Conservation (phyloP, 2,329 filamentous ascomycete species). For the Nemania diffusa region DNA sequence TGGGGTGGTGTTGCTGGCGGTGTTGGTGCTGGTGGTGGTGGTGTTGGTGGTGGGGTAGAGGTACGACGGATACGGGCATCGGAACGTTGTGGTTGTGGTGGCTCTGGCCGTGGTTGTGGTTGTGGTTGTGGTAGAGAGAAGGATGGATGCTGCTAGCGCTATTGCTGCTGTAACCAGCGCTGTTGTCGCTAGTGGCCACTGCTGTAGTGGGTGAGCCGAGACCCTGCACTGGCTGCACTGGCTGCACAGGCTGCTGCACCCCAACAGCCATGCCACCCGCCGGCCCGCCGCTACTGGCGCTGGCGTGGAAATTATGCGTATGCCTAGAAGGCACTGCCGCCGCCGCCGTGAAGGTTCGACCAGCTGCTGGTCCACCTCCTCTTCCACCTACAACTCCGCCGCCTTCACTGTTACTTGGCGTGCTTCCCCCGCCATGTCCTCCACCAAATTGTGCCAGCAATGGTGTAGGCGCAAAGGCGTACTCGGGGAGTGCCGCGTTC, state of each 20-base stretch:
- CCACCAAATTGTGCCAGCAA: slow-evolving; percentile 44
- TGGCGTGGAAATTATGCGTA: slow-evolving; percentile 37
- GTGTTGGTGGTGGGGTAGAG: slow-evolving; percentile 13
- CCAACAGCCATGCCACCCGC: slow-evolving; percentile 21
- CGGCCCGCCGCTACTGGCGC: slow-evolving; percentile 38
- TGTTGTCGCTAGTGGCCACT: slow-evolving; percentile 38
- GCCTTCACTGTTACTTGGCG: slow-evolving; percentile 16
- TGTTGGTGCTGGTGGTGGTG: slow-evolving; percentile 12
- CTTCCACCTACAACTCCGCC: slow-evolving; percentile 16
- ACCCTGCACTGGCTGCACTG: slow-evolving; percentile 25
- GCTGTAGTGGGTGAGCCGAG: slow-evolving; percentile 23
- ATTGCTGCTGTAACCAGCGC: slow-evolving; percentile 29
- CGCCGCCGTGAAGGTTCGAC: slow-evolving; percentile 42
- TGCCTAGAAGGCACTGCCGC: slow-evolving; percentile 34
- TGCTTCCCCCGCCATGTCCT: slow-evolving; percentile 37
- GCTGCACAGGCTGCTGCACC: slow-evolving; percentile 9
- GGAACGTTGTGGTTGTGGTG: slow-evolving; percentile 25
- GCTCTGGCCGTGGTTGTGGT: slow-evolving; percentile 27
- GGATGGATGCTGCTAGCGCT: slow-evolving; percentile 2
- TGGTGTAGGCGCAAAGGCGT: slow-evolving; percentile 46
- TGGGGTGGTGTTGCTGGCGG: slow-evolving; percentile 23
- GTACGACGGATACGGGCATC: slow-evolving; percentile 25
- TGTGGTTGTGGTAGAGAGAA: slow-evolving; percentile 1
- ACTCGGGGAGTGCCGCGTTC: slow-evolving; percentile 45
- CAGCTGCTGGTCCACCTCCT: slow-evolving; percentile 38